Base-by-base conservation (phyloP, 2,329 filamentous ascomycete species). In the Penicillium sp. region DNA sequence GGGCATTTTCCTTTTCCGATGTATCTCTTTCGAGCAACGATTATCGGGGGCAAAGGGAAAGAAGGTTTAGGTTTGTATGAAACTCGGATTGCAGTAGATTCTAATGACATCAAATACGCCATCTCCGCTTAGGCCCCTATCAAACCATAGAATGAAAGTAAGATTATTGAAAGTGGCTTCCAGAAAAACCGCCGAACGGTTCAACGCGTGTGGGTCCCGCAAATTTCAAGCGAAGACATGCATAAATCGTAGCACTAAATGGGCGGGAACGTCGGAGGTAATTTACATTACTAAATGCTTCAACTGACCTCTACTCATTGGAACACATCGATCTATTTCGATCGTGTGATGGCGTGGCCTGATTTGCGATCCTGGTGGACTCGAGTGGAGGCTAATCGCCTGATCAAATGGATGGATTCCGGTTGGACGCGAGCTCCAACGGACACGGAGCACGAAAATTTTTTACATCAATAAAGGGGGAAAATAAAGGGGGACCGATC, bases 271-370 rank as follows among this genome's bases (percentile, higher is more conserved):
- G n/a, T 11, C 46, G 46, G 31, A 49, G 33, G 16, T 5, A 3
- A 49, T 37, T 33, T 33, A 13, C 29, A 29, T 51, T 51, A 55
- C 48, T 50, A 43, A 48, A 14, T 13, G 13, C 21, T 5, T 19
- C 5, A 26, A 45, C 4, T n/a, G 21, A 21, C n/a, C 35, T 19
- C 16, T 39, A 6, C 31, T 7, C 14, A 5, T 27, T 39, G 19
- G 22, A 27, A 35, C n/a, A 19, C n/a, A 53, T 43, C 22, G 35
- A 55, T 56, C 53, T 10, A 37, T 26, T 47, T 13, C n/a, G 14
- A 24, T 56, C 58, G 60, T 43, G 52, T 64, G 62, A 63, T 61
- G 48, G 47, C 41, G 50, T 64, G 62, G 60, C 57, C 35, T 63
- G 62, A 64, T 57, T 21, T 19, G 29, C n/a, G 39, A 27, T 39